A percentile compares a stretch with the other conserved stretches of the same genome.
Evolutionary conservation across 2,329 filamentous ascomycete species (phyloP).

Genomic region (Colletotrichum sidae): DNA sequence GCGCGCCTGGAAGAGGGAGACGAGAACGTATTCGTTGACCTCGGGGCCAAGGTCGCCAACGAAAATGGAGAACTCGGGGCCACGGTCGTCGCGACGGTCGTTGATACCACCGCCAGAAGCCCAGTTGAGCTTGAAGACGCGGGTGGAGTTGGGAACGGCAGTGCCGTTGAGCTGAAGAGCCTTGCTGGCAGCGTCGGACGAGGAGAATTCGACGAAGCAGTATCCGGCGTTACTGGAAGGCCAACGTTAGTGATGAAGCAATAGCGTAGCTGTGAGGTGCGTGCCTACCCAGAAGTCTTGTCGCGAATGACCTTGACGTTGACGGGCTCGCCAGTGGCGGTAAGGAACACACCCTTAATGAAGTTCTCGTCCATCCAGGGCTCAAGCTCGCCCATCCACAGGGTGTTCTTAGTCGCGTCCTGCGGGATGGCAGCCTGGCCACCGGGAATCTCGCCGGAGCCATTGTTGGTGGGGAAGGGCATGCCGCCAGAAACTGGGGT

Average conservation of each 20-base stretch:
- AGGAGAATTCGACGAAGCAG: conserved; percentile 95
- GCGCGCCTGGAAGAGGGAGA: conserved; percentile 95
- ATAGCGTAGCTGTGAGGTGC: neutral
- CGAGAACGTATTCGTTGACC: conserved; percentile 97
- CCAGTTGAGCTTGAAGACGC: conserved; percentile 99
- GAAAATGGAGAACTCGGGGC: conserved; percentile 96
- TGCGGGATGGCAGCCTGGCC: conserved; percentile 42
- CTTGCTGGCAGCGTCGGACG: conserved; percentile 87
- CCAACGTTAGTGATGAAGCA: conserved; percentile 37
- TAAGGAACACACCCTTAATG: conserved; percentile 90
- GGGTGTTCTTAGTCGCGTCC: conserved; percentile 68
- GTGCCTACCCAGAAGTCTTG: conserved; percentile 92
- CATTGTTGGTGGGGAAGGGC: conserved; percentile 48
- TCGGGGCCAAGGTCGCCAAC: conserved; percentile 97
- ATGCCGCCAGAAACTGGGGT: conserved; percentile 47
- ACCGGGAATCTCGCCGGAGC: conserved; percentile 45
- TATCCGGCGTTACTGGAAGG: conserved; percentile 88
- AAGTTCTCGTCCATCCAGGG: conserved; percentile 99
- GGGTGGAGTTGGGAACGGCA: conserved; percentile 91
- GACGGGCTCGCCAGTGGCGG: conserved; percentile 90
- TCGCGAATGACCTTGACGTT: conserved; percentile 99
- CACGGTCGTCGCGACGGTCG: conserved; percentile 95
- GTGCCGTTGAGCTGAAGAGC: conserved; percentile 90
- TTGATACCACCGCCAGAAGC: conserved; percentile 95
- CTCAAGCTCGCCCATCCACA: conserved; percentile 97